Percentiles rank a stretch among this genome's conserved stretches.
Conservation (phyloP, 164 flowering plant genomes). For the Umbellularia californica region DNA sequence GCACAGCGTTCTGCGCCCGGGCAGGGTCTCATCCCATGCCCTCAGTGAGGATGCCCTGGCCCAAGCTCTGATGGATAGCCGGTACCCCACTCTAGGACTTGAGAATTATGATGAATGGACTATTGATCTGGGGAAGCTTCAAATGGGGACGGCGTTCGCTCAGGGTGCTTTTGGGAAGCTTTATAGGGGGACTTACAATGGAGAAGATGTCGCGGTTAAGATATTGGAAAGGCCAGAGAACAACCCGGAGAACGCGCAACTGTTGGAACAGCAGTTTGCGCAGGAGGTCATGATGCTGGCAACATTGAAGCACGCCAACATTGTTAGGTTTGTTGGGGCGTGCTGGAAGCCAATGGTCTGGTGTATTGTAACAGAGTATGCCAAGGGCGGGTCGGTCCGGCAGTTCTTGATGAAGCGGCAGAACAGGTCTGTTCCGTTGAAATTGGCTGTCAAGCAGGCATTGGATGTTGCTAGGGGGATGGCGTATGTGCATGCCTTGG, state of each 20-base stretch:
- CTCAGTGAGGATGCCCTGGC: constrained; percentile 40
- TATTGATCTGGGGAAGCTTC: constrained; percentile 59
- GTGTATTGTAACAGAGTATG: constrained; percentile 80
- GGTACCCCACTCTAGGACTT: constrained; percentile 53
- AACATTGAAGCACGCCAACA: constrained; percentile 54
- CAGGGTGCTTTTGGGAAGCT: constrained; percentile 75
- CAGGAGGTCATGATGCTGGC: constrained; percentile 80
- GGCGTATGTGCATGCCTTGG: constrained; percentile 67
- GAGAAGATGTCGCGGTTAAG: constrained; percentile 77
- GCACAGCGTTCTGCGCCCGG: constrained; percentile 30
- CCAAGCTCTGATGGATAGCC: constrained; percentile 57
- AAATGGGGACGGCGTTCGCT: constrained; percentile 62
- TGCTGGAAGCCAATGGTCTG: constrained; percentile 69
- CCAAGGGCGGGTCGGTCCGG: constrained; percentile 71
- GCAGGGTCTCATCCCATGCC: constrained; percentile 27
- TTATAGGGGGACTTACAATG: constrained; percentile 60
- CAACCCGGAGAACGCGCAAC: constrained; percentile 41
- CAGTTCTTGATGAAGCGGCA: constrained; percentile 54
- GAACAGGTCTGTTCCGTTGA: constrained; percentile 53
- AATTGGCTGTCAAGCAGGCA: constrained; percentile 62
- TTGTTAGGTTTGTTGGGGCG: constrained; percentile 65
- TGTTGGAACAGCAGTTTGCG: constrained; percentile 69
- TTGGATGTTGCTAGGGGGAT: constrained; percentile 78
- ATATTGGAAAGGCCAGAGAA: constrained; percentile 69
- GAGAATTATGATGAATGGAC: constrained; percentile 68